phyloP scores from a whole-genome alignment of 495 filamentous ascomycete species.

The Apiosordaria backusii region DNA sequence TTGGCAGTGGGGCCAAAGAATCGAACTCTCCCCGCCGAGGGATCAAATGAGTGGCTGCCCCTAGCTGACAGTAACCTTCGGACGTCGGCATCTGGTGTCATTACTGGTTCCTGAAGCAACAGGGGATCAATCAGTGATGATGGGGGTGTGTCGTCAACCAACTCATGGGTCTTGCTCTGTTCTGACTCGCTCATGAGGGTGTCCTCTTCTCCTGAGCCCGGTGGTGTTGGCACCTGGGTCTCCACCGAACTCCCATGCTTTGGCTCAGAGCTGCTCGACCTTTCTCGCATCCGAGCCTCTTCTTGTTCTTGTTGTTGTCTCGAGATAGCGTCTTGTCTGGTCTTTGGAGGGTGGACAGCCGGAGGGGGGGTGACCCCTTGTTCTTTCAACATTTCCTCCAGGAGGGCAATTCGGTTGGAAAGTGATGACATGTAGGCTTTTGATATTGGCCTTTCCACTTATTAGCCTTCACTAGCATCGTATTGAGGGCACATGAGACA shows the following conservation, averaged over 20 bases:
- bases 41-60: slow-evolving; percentile 45
- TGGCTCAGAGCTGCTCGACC: slow-evolving; percentile 15
- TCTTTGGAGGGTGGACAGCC: slow-evolving; percentile 51
- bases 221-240: slow-evolving; percentile 27
- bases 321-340: slow-evolving; percentile 37
- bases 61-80: slow-evolving; percentile 41
- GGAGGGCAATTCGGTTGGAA: slow-evolving; percentile 46
- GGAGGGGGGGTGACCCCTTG: slow-evolving; percentile 47
- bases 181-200: slow-evolving; percentile 18
- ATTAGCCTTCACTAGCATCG: slow-evolving; percentile 3
- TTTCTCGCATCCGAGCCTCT: slow-evolving; percentile 11
- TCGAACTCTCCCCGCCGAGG: slow-evolving; percentile 38
- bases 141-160: slow-evolving; percentile 11
- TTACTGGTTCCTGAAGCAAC: slow-evolving; percentile 28
- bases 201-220: slow-evolving; percentile 31
- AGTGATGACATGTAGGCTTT: slow-evolving; percentile 55
- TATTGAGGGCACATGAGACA: background rate
- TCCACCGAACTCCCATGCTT: slow-evolving; percentile 17
- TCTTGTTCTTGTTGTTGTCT: slow-evolving; percentile 18
- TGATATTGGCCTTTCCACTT: slow-evolving; percentile 46
- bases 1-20: slow-evolving; percentile 50
- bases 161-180: slow-evolving; percentile 4
- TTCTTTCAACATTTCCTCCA: slow-evolving; percentile 50
- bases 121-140: slow-evolving; percentile 27
- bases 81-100: slow-evolving; percentile 41